Evolutionary conservation across 495 filamentous ascomycete genomes (phyloP).

Genomic region (Halenospora varia): DNA sequence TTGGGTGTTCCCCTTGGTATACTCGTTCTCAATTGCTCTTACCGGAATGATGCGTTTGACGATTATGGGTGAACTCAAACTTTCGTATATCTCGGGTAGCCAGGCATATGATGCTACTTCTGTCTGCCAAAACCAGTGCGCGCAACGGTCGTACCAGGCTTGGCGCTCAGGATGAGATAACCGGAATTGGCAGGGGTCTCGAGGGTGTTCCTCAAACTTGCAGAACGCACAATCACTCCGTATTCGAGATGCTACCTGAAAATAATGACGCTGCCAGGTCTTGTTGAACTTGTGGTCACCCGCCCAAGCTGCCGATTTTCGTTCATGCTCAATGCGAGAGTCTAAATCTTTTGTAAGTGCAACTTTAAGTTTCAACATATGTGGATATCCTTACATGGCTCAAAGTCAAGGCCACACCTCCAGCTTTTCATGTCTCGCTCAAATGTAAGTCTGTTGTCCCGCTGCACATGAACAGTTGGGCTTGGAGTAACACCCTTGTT

Average conservation of each 20-base stretch:
- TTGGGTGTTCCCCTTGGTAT: too few relatives aligned
- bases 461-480: not conserved
- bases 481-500: not conserved
- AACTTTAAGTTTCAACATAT: too few relatives aligned
- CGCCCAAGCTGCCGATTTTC: not conserved
- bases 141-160: not conserved
- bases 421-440: not conserved
- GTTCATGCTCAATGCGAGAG: too few relatives aligned
- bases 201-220: too few relatives aligned
- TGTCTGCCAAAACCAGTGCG: not conserved
- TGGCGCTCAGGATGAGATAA: not conserved
- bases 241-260: not conserved
- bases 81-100: not conserved
- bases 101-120: not conserved
- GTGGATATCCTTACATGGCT: not conserved
- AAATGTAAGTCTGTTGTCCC: not conserved
- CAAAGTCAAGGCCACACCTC: not conserved
- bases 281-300: too few relatives aligned
- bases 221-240: too few relatives aligned
- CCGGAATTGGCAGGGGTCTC: not conserved
- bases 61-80: not conserved
- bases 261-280: not conserved
- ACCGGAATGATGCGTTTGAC: not conserved
- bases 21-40: not conserved
- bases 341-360: too few relatives aligned